Conservation (phyloP, 306 rosid genomes). For the Casuarina cunninghamiana region DNA sequence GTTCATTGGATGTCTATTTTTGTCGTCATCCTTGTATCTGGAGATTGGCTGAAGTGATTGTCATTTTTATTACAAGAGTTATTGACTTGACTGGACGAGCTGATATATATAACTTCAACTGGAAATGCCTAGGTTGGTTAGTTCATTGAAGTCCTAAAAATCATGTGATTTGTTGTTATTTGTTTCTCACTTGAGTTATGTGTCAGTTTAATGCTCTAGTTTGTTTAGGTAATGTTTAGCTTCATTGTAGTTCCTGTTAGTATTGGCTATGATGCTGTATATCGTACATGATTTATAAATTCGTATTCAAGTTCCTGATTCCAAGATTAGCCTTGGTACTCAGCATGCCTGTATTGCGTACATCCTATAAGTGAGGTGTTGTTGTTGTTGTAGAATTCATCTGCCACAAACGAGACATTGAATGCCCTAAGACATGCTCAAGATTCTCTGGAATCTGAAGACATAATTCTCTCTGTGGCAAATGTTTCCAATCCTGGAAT, state of each 20-base stretch:
- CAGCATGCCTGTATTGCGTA: conserved; percentile 17
- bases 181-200: neutral
- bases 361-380: conserved; percentile 14
- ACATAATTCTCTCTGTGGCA: conserved; percentile 55
- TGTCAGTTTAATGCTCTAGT: neutral
- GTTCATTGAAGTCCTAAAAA: neutral
- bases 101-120: too few relatives aligned
- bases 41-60: neutral
- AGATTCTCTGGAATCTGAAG: conserved; percentile 66
- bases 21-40: neutral
- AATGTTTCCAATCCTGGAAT: conserved; percentile 88
- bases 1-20: neutral
- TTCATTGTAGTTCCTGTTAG: neutral
- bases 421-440: conserved; percentile 68
- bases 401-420: conserved; percentile 61
- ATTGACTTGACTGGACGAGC: neutral
- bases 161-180: too few relatives aligned
- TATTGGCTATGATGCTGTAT: neutral
- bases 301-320: neutral
- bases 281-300: neutral
- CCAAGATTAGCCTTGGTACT: conserved; percentile 17
- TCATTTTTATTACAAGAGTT: neutral
- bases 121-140: too few relatives aligned
- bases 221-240: neutral
- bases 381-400: conserved; percentile 57